These are phyloP conservation scores for Claviceps sorghi DNA, from an alignment of 2,329 filamentous ascomycete species.

Conservation along the genomic window DNA sequence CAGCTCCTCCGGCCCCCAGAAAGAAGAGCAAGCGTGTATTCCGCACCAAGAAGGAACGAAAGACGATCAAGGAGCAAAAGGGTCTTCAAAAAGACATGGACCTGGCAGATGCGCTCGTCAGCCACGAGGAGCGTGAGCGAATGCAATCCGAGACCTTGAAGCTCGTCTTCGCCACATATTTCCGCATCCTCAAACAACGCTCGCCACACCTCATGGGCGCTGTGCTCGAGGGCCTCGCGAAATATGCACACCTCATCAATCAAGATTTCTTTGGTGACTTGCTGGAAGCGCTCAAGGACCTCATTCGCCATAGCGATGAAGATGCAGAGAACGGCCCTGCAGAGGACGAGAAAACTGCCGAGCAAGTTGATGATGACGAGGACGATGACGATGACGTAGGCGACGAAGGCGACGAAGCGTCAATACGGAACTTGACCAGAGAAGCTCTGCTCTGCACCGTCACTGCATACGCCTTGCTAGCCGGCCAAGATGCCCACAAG, in stretches of 20 bases:
- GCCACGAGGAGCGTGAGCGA: conserved; percentile 79
- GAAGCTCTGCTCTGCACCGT: conserved; percentile 88
- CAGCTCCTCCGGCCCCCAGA: conserved; percentile 24
- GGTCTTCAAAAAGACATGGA: conserved; percentile 84
- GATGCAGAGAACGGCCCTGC: conserved; percentile 31
- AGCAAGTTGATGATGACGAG: conserved; percentile 13
- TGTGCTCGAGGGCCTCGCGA: conserved; percentile 82
- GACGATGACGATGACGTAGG: not conserved
- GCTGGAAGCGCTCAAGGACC: conserved; percentile 82
- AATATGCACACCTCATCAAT: conserved; percentile 94
- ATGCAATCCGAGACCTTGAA: conserved; percentile 95
- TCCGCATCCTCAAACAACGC: conserved; percentile 78
- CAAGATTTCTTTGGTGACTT: conserved; percentile 97
- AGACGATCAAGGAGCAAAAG: conserved; percentile 73
- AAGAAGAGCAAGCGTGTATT: conserved; percentile 68
- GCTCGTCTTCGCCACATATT: conserved; percentile 88
- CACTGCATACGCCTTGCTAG: conserved; percentile 89
- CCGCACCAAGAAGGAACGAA: conserved; percentile 75
- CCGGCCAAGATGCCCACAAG: conserved; percentile 83
- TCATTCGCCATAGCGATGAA: conserved; percentile 62
- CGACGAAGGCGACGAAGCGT: conserved; percentile 25
- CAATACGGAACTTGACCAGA: conserved; percentile 59
- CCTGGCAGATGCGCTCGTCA: conserved; percentile 78
- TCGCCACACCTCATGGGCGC: conserved; percentile 85
- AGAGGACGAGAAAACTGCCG: conserved; percentile 24